A percentile compares a stretch with the other conserved stretches of the same genome.
Conservation (phyloP, 495 filamentous ascomycete species). For the Saxophila tyrrhenica region DNA sequence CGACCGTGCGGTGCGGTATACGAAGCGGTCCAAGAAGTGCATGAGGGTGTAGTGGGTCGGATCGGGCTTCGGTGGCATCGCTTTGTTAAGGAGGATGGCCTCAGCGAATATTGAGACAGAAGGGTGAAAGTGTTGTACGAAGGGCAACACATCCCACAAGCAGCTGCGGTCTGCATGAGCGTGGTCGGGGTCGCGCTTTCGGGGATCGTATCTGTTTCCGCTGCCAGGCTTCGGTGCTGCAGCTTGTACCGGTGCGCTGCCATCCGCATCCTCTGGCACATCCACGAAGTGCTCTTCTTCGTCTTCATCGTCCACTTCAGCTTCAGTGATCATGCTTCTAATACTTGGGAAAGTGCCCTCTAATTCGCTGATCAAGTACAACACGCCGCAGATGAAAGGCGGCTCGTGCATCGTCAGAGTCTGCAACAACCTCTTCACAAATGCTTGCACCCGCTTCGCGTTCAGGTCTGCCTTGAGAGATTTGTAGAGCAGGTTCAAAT, state of each 20-base stretch:
- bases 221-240: conserved; percentile 7
- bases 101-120: conserved; percentile 82
- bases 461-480: conserved; percentile 78
- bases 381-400: conserved; percentile 76
- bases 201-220: conserved; percentile 54
- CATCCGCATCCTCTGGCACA: conserved; percentile 45
- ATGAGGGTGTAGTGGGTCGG: conserved; percentile 75
- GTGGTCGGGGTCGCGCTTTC: conserved; percentile 82
- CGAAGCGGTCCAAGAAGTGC: conserved; percentile 93
- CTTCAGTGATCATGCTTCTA: conserved; percentile 56
- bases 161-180: conserved; percentile 82
- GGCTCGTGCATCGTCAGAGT: conserved; percentile 79
- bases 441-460: conserved; percentile 82
- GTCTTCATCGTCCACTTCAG: conserved; percentile 54
- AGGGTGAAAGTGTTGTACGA: conserved; percentile 77
- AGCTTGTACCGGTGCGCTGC: conserved; percentile 1
- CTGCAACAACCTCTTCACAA: conserved; percentile 80
- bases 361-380: conserved; percentile 78
- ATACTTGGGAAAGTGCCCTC: conserved; percentile 64
- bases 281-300: conserved; percentile 67
- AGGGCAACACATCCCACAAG: conserved; percentile 85
- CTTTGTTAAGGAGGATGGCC: conserved; percentile 51
- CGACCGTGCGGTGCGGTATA: conserved; percentile 81
- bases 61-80: conserved; percentile 77
- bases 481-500: conserved; percentile 83